Conservation (phyloP, 1,284 basidiomycete species). For the Fomitiporia mediterranea region DNA sequence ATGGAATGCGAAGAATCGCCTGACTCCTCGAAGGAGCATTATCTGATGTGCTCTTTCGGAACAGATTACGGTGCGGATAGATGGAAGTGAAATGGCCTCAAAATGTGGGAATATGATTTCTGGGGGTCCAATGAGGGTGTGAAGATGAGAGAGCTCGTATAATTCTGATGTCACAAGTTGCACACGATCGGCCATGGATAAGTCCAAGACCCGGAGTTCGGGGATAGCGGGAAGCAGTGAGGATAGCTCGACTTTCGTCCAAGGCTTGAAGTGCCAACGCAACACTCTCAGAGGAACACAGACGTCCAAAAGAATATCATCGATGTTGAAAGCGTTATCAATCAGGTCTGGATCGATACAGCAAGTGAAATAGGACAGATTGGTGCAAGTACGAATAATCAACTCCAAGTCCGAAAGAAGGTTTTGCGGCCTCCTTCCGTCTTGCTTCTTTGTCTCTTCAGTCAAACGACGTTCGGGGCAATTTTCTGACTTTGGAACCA, state of each 20-base stretch:
- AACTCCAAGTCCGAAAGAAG: background rate
- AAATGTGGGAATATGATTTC: background rate
- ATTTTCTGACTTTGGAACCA: background rate
- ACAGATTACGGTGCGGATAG: background rate
- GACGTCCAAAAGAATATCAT: background rate
- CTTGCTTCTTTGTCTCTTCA: too few species aligned
- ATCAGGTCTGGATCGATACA: background rate
- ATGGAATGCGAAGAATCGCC: constrained; percentile 2
- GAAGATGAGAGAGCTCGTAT: constrained; percentile 3
- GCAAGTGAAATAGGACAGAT: constrained; percentile 1
- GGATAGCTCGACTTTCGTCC: background rate
- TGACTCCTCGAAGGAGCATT: background rate
- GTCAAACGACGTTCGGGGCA: background rate
- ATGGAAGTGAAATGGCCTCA: background rate
- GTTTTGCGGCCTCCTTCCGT: background rate
- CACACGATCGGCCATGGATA: background rate
- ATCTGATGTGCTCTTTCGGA: too few species aligned
- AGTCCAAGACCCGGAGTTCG: constrained; percentile 4
- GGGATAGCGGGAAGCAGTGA: background rate
- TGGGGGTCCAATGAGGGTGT: constrained; percentile 2
- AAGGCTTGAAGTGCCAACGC: background rate
- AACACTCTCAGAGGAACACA: background rate
- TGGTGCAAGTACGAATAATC: background rate
- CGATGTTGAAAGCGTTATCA: background rate
- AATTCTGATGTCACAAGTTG: background rate